Base-by-base conservation (phyloP, 345 rosid genomes). In the Microcos paniculata region DNA sequence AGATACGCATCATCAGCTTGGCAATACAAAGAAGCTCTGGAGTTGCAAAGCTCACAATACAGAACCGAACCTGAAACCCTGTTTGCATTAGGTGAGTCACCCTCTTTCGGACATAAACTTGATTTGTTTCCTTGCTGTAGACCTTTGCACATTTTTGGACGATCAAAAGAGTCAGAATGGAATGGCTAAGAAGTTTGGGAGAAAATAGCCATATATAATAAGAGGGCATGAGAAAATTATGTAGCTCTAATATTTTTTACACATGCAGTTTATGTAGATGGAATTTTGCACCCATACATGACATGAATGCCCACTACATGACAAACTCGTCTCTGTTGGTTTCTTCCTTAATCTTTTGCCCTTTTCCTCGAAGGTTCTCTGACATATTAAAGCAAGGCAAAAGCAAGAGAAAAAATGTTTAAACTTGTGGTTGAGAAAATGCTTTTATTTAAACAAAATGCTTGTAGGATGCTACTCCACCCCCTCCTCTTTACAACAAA, bases 1-100 rank as follows among this genome's bases (percentile, higher is more conserved):
- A 92, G 87, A 70, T 73, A 90, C 0, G 98, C 97, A 62, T 90
- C 83, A 74, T 94, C 98, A 1, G 98, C 98, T 72, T 85, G 92
- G 78, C 98, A 94, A 68, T 89, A 94, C 61, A 92, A 74, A 30
- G 82, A 69, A 23, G 97, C 97, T 61, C 77, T 78, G 5, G 84
- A 62, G 1, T 84, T 85, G 26, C 98, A 94, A 0, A 94, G 90
- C 87, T 86, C 97, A 75, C 98, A 94, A 19, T 69, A 68, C 33
- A n/a, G n/a, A n/a, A 85, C 81, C 28, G 74, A 70, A 11, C 40
- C 76, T 67, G 15, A 56, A 68, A 18, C 64, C 71, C 73, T 33
- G 63, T 38, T 19, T 74, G 18, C 33, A 33, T 56, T 8, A 0
- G 76, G 9, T 1, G 80, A 59, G 52, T 21, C 62, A 56, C 45